phyloP scores from a whole-genome alignment of 192 early-diverging fungal species.

The Backusella mclennaniae region DNA sequence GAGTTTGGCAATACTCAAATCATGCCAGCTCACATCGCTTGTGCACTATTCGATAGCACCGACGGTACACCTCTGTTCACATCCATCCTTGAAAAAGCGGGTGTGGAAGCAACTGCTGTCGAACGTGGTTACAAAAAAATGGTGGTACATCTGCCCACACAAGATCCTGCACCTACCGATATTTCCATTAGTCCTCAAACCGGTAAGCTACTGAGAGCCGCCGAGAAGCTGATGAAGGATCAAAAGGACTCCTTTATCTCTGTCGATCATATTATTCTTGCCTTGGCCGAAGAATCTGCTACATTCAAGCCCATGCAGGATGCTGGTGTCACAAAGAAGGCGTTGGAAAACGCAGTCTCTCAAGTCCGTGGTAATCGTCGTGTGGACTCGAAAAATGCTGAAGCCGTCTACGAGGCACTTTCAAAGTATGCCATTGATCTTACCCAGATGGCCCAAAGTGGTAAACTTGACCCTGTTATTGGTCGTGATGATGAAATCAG shows the following conservation, averaged over 20 bases:
- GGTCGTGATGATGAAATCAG: constrained; percentile 97
- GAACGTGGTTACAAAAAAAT: constrained; percentile 81
- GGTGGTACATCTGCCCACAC: constrained; percentile 77
- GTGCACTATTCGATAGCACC: constrained; percentile 76
- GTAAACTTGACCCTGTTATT: constrained; percentile 96
- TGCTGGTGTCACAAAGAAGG: constrained; percentile 66
- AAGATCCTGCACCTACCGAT: constrained; percentile 82
- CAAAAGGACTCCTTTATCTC: constrained; percentile 90
- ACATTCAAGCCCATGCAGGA: constrained; percentile 59
- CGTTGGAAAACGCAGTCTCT: constrained; percentile 72
- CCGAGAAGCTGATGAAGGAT: constrained; percentile 78
- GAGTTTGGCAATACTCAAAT: constrained; percentile 78
- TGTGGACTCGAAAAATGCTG: constrained; percentile 86
- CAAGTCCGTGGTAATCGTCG: constrained; percentile 76
- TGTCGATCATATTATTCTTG: constrained; percentile 88
- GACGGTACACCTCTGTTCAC: constrained; percentile 79
- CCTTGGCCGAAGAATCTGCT: constrained; percentile 71
- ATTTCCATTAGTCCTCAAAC: constrained; percentile 63
- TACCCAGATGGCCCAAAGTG: constrained; percentile 73
- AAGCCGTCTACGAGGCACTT: constrained; percentile 88
- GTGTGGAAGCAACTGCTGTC: constrained; percentile 69
- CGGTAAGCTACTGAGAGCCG: constrained; percentile 62
- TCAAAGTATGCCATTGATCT: constrained; percentile 94
- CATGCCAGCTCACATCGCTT: constrained; percentile 79
- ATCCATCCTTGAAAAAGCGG: constrained; percentile 79